Evolutionary conservation across 2,329 filamentous ascomycete species (phyloP).

Genomic region (Aureobasidium namibiae): DNA sequence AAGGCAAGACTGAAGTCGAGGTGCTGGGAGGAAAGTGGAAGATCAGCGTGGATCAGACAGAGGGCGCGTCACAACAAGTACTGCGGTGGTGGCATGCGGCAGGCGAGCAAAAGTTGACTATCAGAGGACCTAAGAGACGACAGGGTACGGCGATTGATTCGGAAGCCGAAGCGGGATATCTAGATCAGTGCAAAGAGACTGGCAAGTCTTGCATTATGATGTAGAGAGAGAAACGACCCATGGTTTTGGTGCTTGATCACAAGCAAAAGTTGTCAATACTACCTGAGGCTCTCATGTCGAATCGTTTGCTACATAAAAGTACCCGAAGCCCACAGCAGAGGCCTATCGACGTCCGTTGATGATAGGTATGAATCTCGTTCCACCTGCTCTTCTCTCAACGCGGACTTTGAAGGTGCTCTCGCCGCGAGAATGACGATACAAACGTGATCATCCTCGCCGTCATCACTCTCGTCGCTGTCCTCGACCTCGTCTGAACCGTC

Average conservation of each 20-base stretch:
- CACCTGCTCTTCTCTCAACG: neutral
- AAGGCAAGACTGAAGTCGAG: constrained; percentile 60
- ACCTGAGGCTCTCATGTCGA: neutral
- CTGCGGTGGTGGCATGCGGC: constrained; percentile 89
- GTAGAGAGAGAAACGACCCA: constrained; percentile 2
- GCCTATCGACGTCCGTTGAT: neutral
- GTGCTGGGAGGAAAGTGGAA: constrained; percentile 86
- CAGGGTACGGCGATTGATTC: constrained; percentile 30
- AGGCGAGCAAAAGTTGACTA: constrained; percentile 70
- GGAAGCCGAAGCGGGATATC: constrained; percentile 63
- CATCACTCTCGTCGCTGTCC: neutral
- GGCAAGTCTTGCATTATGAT: constrained; percentile 1
- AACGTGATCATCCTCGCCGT: neutral
- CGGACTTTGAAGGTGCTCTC: neutral
- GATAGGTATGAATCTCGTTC: neutral
- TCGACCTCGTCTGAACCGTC: neutral
- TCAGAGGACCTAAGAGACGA: constrained; percentile 65
- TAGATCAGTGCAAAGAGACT: constrained; percentile 49
- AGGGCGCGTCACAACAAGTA: constrained; percentile 56
- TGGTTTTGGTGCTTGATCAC: neutral
- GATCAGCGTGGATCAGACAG: constrained; percentile 62
- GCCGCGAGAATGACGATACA: neutral
- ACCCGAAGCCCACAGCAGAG: neutral
- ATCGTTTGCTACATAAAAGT: neutral
- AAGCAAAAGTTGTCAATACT: neutral